Evolutionary conservation across 2,329 filamentous ascomycete species (phyloP), one percentile per base, ranked within the genome.

Genomic region (Aspergillus sp.): DNA sequence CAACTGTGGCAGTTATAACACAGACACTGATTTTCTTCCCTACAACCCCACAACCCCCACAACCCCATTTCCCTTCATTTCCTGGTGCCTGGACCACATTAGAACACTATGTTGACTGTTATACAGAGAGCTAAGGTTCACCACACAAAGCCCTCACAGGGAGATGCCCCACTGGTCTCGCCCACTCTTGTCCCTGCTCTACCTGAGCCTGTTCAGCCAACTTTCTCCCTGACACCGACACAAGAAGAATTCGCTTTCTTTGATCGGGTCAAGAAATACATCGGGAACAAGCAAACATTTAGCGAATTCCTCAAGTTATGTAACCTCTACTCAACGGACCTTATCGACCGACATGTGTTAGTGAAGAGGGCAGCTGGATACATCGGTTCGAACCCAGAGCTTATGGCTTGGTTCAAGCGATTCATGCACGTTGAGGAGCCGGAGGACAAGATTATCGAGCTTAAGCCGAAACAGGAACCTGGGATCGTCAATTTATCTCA

Each of bases 221-320:
- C 87, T 0, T 85, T 87, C 0, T 86, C 87, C 1, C 81, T 87
- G 8, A 87, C 87, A n/a, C 90, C 91, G 1, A 90, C 84, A 23
- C 84, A 87, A 54, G 93, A 98, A 57, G 93, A 98, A 70, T 83
- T 98, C 52, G 87, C 87, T 2, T 98, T 98, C 77, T 99, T 99
- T 67, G 95, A 99, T 61, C 88, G 92, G 7, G 92, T 95, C 17
- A 98, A 97, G 83, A 99, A 99, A 76, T 93, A 89, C 68, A 91
- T 99, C 57, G 88, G 89, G 60, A 98, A 98, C 74, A 90, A 96
- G 73, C 90, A 91, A 56, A 89, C 89, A 3, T 96, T 96, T 83
- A 93, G 90, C 67, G 95, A 99, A 73, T 99, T 99, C 75, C 78
- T 99, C 63, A 99, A 99, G 79, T 85, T 99, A 6, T 95, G 93